Evolutionary conservation across 2,329 filamentous ascomycete genomes (phyloP).

Genomic region (Penicillium oxalicum): DNA sequence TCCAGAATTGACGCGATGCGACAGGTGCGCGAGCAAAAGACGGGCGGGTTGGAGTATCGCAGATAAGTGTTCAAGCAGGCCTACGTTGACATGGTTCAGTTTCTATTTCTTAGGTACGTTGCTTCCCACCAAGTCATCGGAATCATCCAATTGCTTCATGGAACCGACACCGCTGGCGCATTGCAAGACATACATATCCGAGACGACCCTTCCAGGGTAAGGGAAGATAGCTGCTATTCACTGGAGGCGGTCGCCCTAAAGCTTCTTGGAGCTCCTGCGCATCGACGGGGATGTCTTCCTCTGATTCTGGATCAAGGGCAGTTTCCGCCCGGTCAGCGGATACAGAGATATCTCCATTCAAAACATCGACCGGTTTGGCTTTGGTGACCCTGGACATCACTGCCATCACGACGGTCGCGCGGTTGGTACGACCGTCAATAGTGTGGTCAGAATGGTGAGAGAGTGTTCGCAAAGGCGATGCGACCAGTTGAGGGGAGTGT

Average conservation of each 20-base stretch:
- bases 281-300: conserved; percentile 47
- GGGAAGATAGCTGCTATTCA: conserved; percentile 77
- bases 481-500: not conserved
- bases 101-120: not conserved
- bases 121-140: too few relatives aligned
- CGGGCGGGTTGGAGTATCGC: conserved; percentile 69
- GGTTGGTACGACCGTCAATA: not conserved
- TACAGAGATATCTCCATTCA: conserved; percentile 11
- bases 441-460: conserved; percentile 1
- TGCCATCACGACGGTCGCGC: conserved; percentile 7
- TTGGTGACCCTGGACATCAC: conserved; percentile 1
- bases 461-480: conserved; percentile 4
- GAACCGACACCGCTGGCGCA: too few relatives aligned
- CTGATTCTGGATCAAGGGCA: conserved; percentile 48
- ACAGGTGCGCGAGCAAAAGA: conserved; percentile 88
- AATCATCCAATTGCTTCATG: too few relatives aligned
- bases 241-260: conserved; percentile 61
- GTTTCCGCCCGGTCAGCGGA: conserved; percentile 18
- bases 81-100: conserved; percentile 35
- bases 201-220: conserved; percentile 85
- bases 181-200: conserved; percentile 63
- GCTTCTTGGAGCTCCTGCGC: conserved; percentile 56
- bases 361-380: conserved; percentile 13
- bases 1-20: conserved; percentile 86
- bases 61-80: conserved; percentile 92